phyloP scores from a whole-genome alignment of 441 rosid genomes.

The Brassica balearica region DNA sequence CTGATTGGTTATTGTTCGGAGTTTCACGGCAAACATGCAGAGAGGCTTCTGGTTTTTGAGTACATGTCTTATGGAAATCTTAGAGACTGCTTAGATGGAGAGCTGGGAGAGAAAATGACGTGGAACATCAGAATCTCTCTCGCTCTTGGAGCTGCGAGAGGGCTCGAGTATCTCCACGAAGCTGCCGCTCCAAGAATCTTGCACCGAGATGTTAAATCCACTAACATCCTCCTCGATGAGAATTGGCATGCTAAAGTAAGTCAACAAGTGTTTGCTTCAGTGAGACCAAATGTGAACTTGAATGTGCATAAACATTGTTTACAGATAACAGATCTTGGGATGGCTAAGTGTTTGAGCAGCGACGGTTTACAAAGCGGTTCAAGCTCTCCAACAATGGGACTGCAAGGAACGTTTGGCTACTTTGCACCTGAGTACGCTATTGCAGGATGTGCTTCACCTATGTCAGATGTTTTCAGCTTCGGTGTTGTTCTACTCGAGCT shows the following conservation, averaged over 20 bases:
- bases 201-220: constrained; percentile 80
- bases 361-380: constrained; percentile 85
- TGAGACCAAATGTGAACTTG: neutral
- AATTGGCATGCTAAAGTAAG: constrained; percentile 90
- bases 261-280: neutral
- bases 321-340: constrained; percentile 98
- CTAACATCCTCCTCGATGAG: constrained; percentile 75
- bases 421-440: constrained; percentile 97
- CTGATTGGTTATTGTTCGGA: constrained; percentile 88
- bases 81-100: constrained; percentile 83
- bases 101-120: constrained; percentile 64
- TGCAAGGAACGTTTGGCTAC: constrained; percentile 98
- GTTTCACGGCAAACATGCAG: constrained; percentile 73
- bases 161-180: constrained; percentile 83
- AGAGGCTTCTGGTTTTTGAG: constrained; percentile 87
- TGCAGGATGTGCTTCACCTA: constrained; percentile 86
- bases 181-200: constrained; percentile 85
- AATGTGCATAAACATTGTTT: constrained; percentile 9
- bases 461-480: constrained; percentile 97
- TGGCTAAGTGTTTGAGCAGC: constrained; percentile 85
- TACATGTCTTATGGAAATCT: constrained; percentile 82
- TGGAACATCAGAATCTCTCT: constrained; percentile 69
- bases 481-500: constrained; percentile 98
- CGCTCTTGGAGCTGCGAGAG: constrained; percentile 80
- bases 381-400: constrained; percentile 82